A percentile compares a stretch with the other conserved stretches of the same genome.
phyloP scores from a whole-genome alignment of 2,329 filamentous ascomycete genomes.

The Verticillium klebahnii region DNA sequence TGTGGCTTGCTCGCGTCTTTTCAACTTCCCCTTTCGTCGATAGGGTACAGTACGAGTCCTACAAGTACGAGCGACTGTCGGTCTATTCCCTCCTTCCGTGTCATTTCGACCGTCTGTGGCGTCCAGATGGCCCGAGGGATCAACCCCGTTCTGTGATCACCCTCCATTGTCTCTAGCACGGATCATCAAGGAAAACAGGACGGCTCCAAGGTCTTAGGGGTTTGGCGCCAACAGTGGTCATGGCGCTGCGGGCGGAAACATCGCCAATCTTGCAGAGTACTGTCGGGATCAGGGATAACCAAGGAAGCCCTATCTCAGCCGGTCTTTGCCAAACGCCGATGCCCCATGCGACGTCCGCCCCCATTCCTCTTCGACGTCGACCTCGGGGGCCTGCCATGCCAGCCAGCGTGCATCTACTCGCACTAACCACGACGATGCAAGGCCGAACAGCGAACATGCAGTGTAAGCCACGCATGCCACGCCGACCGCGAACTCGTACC shows the following conservation, averaged over 20 bases:
- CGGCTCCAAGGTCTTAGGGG: neutral
- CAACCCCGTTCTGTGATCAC: neutral
- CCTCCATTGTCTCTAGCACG: neutral
- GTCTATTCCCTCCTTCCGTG: neutral
- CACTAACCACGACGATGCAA: neutral
- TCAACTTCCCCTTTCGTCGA: neutral
- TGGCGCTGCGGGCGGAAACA: neutral
- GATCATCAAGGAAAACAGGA: neutral
- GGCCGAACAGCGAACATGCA: neutral
- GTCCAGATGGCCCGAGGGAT: neutral
- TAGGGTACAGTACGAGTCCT: neutral
- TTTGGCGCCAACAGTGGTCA: neutral
- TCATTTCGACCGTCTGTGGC: neutral
- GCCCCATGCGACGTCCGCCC: neutral
- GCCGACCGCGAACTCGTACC: neutral
- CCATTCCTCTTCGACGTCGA: neutral
- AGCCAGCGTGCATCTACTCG: neutral
- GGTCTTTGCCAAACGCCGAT: neutral
- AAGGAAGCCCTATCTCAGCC: neutral
- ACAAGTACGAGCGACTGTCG: neutral
- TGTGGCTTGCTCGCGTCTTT: neutral
- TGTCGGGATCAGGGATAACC: neutral
- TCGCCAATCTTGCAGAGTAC: neutral
- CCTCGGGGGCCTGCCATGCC: neutral
- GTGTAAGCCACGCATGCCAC: neutral